Conservation (phyloP, 306 rosid species). For the Boehmeria nivea region DNA sequence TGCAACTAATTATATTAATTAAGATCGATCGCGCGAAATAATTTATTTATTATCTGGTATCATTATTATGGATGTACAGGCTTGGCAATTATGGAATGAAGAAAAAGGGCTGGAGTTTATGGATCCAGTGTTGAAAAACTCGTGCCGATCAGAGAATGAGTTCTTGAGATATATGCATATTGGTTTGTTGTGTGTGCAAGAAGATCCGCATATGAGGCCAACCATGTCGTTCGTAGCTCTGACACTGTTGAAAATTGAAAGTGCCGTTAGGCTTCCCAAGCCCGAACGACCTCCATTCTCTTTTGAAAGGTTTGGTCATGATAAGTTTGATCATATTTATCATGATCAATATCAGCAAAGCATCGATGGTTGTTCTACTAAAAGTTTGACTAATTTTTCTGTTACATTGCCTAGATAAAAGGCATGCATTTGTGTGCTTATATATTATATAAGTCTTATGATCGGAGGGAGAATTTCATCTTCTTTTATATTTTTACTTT, state of each 20-base stretch:
- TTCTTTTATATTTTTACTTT: no score
- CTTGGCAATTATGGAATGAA: slow-evolving; percentile 43
- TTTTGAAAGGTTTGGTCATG: not conserved
- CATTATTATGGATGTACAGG: slow-evolving; percentile 14
- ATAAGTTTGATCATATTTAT: no score
- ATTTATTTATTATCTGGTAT: not conserved
- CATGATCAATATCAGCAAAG: not conserved
- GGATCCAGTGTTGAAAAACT: slow-evolving; percentile 5
- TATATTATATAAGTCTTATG: no score
- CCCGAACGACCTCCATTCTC: not conserved
- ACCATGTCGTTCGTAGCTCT: not conserved
- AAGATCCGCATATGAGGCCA: not conserved
- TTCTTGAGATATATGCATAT: not conserved
- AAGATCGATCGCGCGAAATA: no score
- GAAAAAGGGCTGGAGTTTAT: slow-evolving; percentile 14
- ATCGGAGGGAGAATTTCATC: no score
- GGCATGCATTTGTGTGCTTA: no score
- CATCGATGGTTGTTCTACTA: not conserved
- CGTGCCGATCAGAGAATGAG: not conserved
- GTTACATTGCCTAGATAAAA: no score
- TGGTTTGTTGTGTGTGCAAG: not conserved
- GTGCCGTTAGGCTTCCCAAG: not conserved
- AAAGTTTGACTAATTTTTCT: no score
- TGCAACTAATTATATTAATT: no score
- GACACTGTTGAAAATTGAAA: not conserved